Evolutionary conservation across 2,329 filamentous ascomycete genomes (phyloP), one percentile per base, ranked within the genome.

Genomic region (Sphaerulina populicola): DNA sequence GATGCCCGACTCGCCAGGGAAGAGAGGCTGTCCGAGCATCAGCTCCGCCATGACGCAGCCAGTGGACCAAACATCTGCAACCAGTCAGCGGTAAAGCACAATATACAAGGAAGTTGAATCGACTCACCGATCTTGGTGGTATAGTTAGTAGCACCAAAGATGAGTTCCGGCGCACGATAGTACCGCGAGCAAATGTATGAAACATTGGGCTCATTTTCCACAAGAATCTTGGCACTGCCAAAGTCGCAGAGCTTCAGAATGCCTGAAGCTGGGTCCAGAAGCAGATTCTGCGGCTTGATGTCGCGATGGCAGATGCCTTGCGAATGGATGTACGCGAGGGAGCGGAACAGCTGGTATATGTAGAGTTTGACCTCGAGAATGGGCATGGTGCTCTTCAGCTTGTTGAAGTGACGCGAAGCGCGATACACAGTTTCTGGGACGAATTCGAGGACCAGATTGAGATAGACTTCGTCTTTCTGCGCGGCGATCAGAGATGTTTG

Each of bases 171-270:
- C 44, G 93, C 93, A 66, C 93, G 85, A 77, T 98, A 98, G 77
- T 98, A 98, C 66, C 93, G 83, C 55, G 93, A 98, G 77, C 93
- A 98, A 66, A 98, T 98, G 78, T 98, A 98, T 47, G 93, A 98
- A 48, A 98, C 93, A 63, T 98, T 98, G 49, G 93, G 93, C 77
- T 98, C 93, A 66, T 97, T 96, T 74, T 96, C 91, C 48, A 98
- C 88, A 60, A 98, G 75, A 59, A 98, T 98, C 78, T 98, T 98
- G 58, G 93, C 93, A 69, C 91, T 97, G 61, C 93, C 93, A 69
- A 98, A 98, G 75, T 98, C 93, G 74, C 93, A 98, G 53, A 98
- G 81, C 77, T 98, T 98, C 65, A 98, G 77, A 49, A 98, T 82
- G 53, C 93, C 93, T 33, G 86, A 93, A 65, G 80, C 82, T 10